phyloP scores from a whole-genome alignment of 1,139 yeast species.

The Yamadazyma spencermartinsiae region DNA sequence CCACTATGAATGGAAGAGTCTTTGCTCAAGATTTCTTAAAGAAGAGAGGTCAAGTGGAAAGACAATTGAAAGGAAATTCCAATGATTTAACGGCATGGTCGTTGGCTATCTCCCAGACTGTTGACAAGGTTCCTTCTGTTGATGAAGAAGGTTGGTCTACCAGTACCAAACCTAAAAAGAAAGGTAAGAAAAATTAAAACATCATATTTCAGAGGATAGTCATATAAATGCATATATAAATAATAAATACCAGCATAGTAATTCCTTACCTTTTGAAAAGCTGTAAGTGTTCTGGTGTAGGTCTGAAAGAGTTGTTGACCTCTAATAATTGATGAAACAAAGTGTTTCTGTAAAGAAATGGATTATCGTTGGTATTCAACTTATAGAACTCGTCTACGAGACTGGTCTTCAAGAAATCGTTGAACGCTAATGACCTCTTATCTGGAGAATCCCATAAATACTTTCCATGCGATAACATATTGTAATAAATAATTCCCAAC shows the following conservation, averaged over 20 bases:
- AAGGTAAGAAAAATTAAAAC: constrained; percentile 20
- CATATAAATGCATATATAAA: neutral
- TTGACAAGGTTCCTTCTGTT: constrained; percentile 46
- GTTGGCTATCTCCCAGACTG: constrained; percentile 56
- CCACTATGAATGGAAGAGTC: constrained; percentile 92
- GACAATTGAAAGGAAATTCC: constrained; percentile 42
- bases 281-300: neutral
- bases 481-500: constrained; percentile 13
- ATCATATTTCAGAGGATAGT: neutral
- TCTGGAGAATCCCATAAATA: constrained; percentile 3
- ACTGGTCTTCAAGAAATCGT: neutral
- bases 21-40: constrained; percentile 89
- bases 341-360: neutral
- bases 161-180: constrained; percentile 56
- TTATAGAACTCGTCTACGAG: neutral
- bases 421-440: neutral
- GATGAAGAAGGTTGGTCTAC: constrained; percentile 79
- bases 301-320: neutral
- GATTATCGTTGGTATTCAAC: neutral
- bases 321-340: neutral
- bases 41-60: constrained; percentile 72
- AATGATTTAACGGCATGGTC: constrained; percentile 66
- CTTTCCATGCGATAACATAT: constrained; percentile 10
- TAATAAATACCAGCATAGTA: neutral
- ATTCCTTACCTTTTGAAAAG: neutral